Percentiles rank a stretch among this genome's conserved stretches.
These are phyloP conservation scores for Capronia epimyces DNA, from an alignment of 2,329 filamentous ascomycete genomes.

Conservation along the genomic window DNA sequence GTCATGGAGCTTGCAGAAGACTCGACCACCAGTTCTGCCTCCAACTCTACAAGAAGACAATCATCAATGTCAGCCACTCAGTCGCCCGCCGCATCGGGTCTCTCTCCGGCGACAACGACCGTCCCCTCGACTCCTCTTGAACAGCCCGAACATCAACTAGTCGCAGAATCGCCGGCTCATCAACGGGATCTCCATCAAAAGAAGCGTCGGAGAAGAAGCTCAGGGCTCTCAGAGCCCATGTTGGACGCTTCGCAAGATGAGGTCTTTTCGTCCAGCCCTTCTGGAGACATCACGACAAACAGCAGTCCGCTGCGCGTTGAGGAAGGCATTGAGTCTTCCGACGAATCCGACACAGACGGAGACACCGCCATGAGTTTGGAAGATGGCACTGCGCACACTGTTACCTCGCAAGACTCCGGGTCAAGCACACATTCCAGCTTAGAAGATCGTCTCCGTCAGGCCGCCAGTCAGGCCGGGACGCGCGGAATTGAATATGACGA, in stretches of 20 bases:
- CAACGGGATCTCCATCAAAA: constrained; percentile 57
- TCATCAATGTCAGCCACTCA: constrained; percentile 52
- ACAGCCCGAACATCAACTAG: constrained; percentile 53
- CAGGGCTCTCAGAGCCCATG: constrained; percentile 47
- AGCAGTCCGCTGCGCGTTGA: constrained; percentile 43
- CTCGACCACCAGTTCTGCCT: constrained; percentile 68
- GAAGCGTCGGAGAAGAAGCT: constrained; percentile 56
- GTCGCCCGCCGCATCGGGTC: constrained; percentile 16
- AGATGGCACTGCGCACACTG: constrained; percentile 65
- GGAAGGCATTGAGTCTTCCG: constrained; percentile 46
- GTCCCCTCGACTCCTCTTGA: constrained; percentile 59
- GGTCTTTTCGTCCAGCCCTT: constrained; percentile 67
- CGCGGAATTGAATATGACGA: constrained; percentile 59
- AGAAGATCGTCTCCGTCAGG: constrained; percentile 71
- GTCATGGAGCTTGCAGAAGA: constrained; percentile 86
- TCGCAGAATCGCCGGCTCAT: constrained; percentile 57
- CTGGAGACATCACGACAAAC: constrained; percentile 34
- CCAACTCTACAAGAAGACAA: constrained; percentile 68
- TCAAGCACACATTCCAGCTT: constrained; percentile 63
- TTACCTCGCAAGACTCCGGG: constrained; percentile 56
- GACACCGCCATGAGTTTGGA: constrained; percentile 81
- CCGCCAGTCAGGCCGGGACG: constrained; percentile 68
- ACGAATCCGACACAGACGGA: constrained; percentile 56
- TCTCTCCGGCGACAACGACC: constrained; percentile 37
- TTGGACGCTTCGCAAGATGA: constrained; percentile 46